Conservation (phyloP, 2,329 filamentous ascomycete species). For the Cercospora sp. region DNA sequence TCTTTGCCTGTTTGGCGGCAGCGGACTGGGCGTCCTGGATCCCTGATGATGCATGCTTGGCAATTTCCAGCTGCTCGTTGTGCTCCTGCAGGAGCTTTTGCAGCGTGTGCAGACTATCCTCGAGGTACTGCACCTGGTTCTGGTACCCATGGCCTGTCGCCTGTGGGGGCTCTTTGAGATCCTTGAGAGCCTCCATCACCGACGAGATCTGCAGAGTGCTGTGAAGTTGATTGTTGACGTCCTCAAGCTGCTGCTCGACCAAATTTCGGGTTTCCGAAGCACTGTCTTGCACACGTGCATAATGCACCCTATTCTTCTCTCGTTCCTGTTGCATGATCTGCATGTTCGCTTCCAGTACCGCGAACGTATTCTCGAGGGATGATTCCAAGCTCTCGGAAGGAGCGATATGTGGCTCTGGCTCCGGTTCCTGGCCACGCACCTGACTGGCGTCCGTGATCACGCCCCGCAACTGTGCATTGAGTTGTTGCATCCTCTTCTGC, state of each 20-base stretch:
- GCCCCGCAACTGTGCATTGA: conserved; percentile 36
- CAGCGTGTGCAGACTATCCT: conserved; percentile 55
- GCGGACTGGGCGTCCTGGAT: conserved; percentile 29
- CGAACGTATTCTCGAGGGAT: conserved; percentile 31
- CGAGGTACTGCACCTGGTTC: conserved; percentile 68
- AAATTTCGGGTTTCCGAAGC: conserved; percentile 28
- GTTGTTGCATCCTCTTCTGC: conserved; percentile 37
- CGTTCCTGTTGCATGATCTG: conserved; percentile 34
- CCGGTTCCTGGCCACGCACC: conserved; percentile 30
- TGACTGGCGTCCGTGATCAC: conserved; percentile 36
- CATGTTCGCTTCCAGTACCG: conserved; percentile 34
- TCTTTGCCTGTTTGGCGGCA: conserved; percentile 36
- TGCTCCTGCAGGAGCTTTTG: conserved; percentile 38
- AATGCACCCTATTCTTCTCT: conserved; percentile 30
- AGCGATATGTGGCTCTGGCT: conserved; percentile 27
- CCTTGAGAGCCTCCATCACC: conserved; percentile 55
- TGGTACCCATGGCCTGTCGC: conserved; percentile 60
- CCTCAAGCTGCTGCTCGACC: conserved; percentile 38
- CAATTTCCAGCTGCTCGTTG: conserved; percentile 32
- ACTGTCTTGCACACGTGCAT: conserved; percentile 30
- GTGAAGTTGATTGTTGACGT: conserved; percentile 37
- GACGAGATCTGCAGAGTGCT: conserved; percentile 43
- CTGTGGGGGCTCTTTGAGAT: conserved; percentile 60
- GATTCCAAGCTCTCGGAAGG: conserved; percentile 18
- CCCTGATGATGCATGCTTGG: conserved; percentile 27